phyloP scores from a whole-genome alignment of 1,284 basidiomycete genomes.

The Fomitopsis pinicola region DNA sequence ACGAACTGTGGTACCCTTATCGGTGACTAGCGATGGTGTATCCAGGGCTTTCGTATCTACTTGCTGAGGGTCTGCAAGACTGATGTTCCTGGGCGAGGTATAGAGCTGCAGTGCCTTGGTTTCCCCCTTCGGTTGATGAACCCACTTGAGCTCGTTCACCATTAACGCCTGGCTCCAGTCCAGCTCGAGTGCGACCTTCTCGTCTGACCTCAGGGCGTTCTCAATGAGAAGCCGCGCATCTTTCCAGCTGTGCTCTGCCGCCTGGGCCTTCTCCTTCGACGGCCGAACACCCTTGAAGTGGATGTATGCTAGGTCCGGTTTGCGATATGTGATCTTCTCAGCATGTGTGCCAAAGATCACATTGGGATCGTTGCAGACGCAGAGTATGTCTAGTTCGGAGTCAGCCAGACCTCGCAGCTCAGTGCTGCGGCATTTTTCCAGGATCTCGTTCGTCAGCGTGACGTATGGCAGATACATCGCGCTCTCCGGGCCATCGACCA shows the following conservation, averaged over 20 bases:
- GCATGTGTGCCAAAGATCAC: not conserved
- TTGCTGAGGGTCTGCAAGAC: no score
- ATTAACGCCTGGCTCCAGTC: not conserved
- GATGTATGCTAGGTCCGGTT: not conserved
- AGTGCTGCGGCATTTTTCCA: not conserved
- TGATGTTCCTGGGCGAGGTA: no score
- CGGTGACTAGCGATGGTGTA: no score
- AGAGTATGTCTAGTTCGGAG: not conserved
- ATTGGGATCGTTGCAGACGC: not conserved
- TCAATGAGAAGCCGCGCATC: no score
- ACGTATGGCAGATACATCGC: not conserved
- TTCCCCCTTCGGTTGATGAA: no score
- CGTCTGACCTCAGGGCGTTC: no score
- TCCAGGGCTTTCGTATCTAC: no score
- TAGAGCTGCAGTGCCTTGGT: no score
- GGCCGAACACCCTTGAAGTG: not conserved
- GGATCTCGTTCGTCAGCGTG: not conserved
- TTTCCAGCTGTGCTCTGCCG: no score
- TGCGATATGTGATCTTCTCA: not conserved
- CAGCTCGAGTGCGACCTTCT: not conserved
- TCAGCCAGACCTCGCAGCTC: not conserved
- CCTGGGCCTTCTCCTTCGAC: not conserved
- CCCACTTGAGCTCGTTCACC: not conserved
- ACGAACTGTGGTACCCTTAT: no score
- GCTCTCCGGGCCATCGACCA: not conserved